Evolutionary conservation across 1,284 basidiomycete species (phyloP), one percentile per base, ranked within the genome.

Genomic region (Sutorius eximius): DNA sequence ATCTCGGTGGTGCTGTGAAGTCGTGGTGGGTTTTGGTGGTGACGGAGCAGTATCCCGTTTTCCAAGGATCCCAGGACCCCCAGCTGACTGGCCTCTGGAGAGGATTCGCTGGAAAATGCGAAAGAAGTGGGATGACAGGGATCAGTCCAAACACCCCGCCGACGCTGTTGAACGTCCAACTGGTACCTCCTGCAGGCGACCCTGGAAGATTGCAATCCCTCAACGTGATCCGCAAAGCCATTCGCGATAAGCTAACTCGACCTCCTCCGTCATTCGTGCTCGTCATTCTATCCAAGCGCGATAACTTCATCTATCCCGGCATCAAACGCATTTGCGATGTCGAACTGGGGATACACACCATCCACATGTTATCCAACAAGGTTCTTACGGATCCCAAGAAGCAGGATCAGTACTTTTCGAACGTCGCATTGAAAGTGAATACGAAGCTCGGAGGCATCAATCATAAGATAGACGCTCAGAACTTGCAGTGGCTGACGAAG

Each of bases 371-470:
- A 29, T 71, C 85, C 6, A 62, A 62, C 8, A 89, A 88, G 63
- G 86, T 85, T n/a, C 66, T 83, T 11, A 71, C 69, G 12, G 77
- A 82, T 11, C 59, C 67, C 29, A 77, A 62, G 52, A 81, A 82
- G 60, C 85, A 86, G 63, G 84, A 87, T 53, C 87, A 89, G 61
- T 91, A 91, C 68, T 82, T 89, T 58, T 86, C 88, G 6, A 92
- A 68, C 24, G 65, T 64, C 27, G 62, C 62, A 1, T 43, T 64
- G 41, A 64, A 64, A 12, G 61, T 66, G 15, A 93, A 93, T 61
- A 82, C 82, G 32, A 93, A 93, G 70, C 80, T 92, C 2, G 87
- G 88, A 3, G 91, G 91, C 0, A 71, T 84, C 24, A 93, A 93
- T 62, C 89, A 91, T 68, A 64, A 79, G 56, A 70, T 91, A 29